These are phyloP conservation scores for Erythrobasidium hasegawianum DNA, from an alignment of 1,284 basidiomycete genomes.

Conservation along the genomic window DNA sequence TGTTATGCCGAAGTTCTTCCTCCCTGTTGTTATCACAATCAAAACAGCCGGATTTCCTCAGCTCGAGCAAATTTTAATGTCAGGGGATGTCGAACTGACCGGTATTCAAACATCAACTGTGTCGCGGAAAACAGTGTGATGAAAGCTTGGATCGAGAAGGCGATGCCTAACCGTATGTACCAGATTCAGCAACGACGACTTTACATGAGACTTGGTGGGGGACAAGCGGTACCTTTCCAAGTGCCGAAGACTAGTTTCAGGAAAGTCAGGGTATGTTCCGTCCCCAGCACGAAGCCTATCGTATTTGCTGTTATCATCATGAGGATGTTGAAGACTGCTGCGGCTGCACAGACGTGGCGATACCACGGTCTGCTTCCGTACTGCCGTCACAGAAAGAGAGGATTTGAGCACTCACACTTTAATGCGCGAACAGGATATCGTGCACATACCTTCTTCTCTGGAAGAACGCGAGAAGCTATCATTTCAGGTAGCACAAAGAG, in stretches of 20 bases:
- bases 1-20: slow-evolving; percentile 60
- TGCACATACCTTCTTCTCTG: slow-evolving; percentile 36
- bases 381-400: slow-evolving; percentile 55
- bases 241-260: slow-evolving; percentile 63
- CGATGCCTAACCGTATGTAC: slow-evolving; percentile 55
- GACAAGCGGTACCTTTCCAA: slow-evolving; percentile 57
- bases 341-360: slow-evolving; percentile 76
- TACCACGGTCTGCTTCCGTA: slow-evolving; percentile 72
- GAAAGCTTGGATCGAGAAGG: slow-evolving; percentile 63
- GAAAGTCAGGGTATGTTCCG: slow-evolving; percentile 75
- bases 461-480: slow-evolving; percentile 53
- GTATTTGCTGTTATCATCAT: slow-evolving; percentile 93
- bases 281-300: slow-evolving; percentile 89
- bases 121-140: slow-evolving; percentile 72
- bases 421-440: not conserved
- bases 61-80: not conserved
- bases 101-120: slow-evolving; percentile 94
- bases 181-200: not conserved
- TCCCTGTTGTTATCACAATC: slow-evolving; percentile 47
- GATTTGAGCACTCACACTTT: not conserved
- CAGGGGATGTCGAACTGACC: slow-evolving; percentile 46
- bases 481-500: slow-evolving; percentile 89
- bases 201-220: not conserved
- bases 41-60: not conserved
- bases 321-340: slow-evolving; percentile 78